phyloP scores from a whole-genome alignment of 139 green algal species.

The Pycnococcus provasolii region DNA sequence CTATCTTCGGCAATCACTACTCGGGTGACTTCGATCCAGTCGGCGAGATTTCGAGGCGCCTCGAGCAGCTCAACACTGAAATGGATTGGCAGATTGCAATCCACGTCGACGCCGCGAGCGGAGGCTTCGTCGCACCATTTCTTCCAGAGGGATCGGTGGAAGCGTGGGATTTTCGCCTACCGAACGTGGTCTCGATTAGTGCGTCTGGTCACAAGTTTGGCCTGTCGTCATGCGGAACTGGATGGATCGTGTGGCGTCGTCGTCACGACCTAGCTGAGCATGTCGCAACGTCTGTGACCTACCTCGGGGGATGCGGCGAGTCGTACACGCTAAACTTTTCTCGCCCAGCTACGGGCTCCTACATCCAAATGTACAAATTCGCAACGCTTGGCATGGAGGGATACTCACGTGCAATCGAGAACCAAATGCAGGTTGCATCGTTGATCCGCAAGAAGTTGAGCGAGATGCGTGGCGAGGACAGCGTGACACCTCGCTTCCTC shows the following conservation, averaged over 20 bases:
- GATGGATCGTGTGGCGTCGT: conserved; percentile 34
- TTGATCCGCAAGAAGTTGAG: background rate
- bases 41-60: conserved; percentile 15
- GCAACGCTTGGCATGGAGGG: background rate
- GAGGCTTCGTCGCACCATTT: conserved; percentile 39
- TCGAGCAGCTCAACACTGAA: conserved; percentile 8
- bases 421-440: background rate
- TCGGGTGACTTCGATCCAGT: conserved; percentile 36
- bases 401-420: background rate
- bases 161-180: conserved; percentile 37
- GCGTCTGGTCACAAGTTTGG: conserved; percentile 39
- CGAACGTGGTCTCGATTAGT: conserved; percentile 29
- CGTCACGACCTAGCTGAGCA: conserved; percentile 32
- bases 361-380: conserved; percentile 12
- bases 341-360: background rate
- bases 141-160: conserved; percentile 14
- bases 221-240: conserved; percentile 31
- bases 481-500: background rate
- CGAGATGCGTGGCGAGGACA: background rate
- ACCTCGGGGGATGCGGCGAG: conserved; percentile 29
- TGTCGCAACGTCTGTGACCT: conserved; percentile 35
- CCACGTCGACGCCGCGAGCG: conserved; percentile 40
- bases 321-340: conserved; percentile 22
- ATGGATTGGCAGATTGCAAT: conserved; percentile 30
- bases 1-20: conserved; percentile 36